These are phyloP conservation scores for Candida sp. DNA, from an alignment of 1,139 yeast species.

Conservation along the genomic window DNA sequence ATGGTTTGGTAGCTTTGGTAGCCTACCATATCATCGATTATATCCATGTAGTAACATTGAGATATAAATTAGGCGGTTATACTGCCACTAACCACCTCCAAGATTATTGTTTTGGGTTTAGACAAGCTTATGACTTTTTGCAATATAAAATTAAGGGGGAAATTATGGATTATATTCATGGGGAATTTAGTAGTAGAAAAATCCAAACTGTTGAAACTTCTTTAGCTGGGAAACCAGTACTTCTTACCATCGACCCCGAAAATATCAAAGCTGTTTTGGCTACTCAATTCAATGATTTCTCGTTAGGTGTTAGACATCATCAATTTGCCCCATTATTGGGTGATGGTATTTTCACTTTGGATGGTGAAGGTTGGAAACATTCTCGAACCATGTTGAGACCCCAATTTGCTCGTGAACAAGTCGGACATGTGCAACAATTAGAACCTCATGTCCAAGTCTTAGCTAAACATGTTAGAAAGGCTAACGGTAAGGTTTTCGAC, in stretches of 20 bases:
- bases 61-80: no score
- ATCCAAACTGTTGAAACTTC: no score
- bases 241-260: slow-evolving; percentile 39
- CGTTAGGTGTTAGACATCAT: slow-evolving; percentile 46
- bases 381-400: slow-evolving; percentile 58
- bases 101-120: background rate
- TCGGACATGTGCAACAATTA: slow-evolving; percentile 45
- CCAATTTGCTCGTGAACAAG: slow-evolving; percentile 55
- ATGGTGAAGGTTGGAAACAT: slow-evolving; percentile 57
- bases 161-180: slow-evolving; percentile 14
- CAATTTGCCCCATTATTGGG: slow-evolving; percentile 46
- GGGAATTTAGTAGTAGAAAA: slow-evolving; percentile 16
- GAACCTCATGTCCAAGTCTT: slow-evolving; percentile 46
- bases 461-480: slow-evolving; percentile 25
- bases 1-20: no score
- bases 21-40: no score
- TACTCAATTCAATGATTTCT: slow-evolving; percentile 48
- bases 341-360: slow-evolving; percentile 56
- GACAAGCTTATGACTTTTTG: no score
- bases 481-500: slow-evolving; percentile 38
- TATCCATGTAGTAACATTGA: no score
- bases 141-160: slow-evolving; percentile 1
- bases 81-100: no score
- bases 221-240: no score
- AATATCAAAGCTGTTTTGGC: slow-evolving; percentile 39